Conservation (phyloP, 345 rosid genomes). For the Euphorbia peplus region DNA sequence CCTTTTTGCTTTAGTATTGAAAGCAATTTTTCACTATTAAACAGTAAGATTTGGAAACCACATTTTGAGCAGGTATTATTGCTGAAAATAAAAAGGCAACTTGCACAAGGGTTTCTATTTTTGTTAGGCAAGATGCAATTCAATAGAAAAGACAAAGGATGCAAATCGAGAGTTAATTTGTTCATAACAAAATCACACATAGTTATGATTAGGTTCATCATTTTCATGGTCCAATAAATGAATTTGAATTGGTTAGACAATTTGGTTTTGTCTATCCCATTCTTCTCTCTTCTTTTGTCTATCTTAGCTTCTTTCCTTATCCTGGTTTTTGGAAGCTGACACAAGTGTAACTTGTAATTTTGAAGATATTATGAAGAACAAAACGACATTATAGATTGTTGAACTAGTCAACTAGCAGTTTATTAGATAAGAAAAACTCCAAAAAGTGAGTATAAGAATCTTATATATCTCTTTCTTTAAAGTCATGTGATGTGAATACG, state of each 20-base stretch:
- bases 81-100: background rate
- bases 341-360: background rate
- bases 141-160: background rate
- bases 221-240: background rate
- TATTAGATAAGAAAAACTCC: background rate
- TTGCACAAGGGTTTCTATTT: background rate
- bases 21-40: background rate
- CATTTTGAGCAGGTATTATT: background rate
- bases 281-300: background rate
- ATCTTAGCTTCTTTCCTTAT: too few relatives aligned
- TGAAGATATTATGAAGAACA: background rate
- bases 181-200: background rate
- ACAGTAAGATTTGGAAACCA: background rate
- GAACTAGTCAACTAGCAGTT: background rate
- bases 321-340: background rate
- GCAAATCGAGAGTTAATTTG: background rate
- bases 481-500: background rate
- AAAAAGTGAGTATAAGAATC: background rate
- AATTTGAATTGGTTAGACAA: background rate
- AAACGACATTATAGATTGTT: background rate
- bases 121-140: background rate
- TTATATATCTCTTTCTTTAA: too few relatives aligned
- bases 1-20: background rate
- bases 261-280: background rate
- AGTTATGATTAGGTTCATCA: background rate